Evolutionary conservation across 129 eudicot genomes (phyloP).

Genomic region (Flaveria sonorensis): DNA sequence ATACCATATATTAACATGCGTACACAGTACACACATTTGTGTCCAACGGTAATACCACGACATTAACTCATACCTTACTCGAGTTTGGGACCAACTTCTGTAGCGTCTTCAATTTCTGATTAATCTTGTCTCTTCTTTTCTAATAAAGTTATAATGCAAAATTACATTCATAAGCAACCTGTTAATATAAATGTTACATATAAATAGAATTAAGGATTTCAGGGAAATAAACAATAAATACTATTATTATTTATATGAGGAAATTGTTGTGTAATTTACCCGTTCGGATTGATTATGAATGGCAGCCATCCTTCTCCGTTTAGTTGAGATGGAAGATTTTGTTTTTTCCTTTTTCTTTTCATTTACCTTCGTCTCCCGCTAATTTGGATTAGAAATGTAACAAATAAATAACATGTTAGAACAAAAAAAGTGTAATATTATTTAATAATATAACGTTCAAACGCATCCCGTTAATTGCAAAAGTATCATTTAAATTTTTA

Average conservation of each 20-base stretch:
- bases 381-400: not conserved
- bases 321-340: slow-evolving; percentile 48
- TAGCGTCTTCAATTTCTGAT: slow-evolving; percentile 80
- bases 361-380: slow-evolving; percentile 44
- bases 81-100: slow-evolving; percentile 94
- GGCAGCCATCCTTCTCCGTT: slow-evolving; percentile 84
- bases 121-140: slow-evolving; percentile 94
- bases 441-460: too few species aligned
- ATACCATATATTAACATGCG: not conserved
- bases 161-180: not conserved
- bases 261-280: slow-evolving; percentile 32
- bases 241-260: not conserved
- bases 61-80: slow-evolving; percentile 55
- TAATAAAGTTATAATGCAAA: slow-evolving; percentile 26
- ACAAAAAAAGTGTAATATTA: too few species aligned
- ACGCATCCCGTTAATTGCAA: too few species aligned
- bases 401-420: not conserved
- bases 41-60: not conserved
- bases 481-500: too few species aligned
- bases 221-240: not conserved
- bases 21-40: not conserved
- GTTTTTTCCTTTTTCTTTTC: slow-evolving; percentile 44
- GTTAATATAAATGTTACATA: too few species aligned
- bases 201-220: not conserved
- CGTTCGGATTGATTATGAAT: slow-evolving; percentile 87